Conservation (phyloP, 345 rosid species). For the Luvunga scandens region DNA sequence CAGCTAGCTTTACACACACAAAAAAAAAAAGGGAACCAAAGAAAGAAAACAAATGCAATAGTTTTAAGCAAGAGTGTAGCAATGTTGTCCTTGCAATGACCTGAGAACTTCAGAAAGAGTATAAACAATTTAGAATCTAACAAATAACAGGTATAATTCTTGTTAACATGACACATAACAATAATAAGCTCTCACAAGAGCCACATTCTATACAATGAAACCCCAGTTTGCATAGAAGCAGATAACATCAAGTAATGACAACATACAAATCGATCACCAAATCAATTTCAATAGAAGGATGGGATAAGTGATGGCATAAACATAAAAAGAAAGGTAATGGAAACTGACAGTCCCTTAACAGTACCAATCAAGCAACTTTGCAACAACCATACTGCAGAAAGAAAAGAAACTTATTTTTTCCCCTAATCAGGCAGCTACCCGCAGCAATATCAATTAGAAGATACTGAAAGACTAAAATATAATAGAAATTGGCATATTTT, state of each 20-base stretch:
- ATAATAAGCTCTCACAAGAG: background rate
- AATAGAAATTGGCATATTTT: slow-evolving; percentile 2
- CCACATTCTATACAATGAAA: background rate
- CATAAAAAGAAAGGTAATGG: background rate
- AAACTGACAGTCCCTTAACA: background rate
- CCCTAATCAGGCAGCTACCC: background rate
- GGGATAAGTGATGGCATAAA: background rate
- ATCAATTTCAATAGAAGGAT: background rate
- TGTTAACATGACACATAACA: background rate
- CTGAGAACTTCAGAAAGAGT: background rate
- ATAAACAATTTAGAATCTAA: background rate
- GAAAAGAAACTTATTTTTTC: background rate
- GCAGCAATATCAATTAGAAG: background rate
- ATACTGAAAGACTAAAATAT: background rate
- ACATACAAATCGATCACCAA: background rate
- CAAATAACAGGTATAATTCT: background rate
- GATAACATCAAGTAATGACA: background rate
- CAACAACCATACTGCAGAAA: background rate
- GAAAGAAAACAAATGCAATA: background rate
- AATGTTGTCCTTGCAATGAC: background rate
- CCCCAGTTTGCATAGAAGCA: background rate
- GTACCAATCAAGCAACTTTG: background rate
- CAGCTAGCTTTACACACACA: background rate
- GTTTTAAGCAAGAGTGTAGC: background rate
- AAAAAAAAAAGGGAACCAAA: background rate